Conservation (phyloP, 805 yeast genomes). For the Kodamaea nitidulidarum region DNA sequence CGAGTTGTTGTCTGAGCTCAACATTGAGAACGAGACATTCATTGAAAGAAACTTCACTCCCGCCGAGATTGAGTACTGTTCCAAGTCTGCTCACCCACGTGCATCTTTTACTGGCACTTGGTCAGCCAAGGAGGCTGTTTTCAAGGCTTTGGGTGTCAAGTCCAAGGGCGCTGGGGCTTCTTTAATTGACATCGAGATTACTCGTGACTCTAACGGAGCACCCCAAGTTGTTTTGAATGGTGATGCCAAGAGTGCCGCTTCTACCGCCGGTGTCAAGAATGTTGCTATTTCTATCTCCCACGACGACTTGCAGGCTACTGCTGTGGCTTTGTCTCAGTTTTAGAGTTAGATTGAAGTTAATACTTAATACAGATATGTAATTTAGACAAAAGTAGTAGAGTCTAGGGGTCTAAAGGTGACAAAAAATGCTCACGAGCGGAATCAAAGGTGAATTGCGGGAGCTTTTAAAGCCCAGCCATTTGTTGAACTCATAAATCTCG, state of each 20-base stretch:
- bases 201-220: constrained; percentile 67
- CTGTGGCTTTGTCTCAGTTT: constrained; percentile 80
- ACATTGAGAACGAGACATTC: constrained; percentile 86
- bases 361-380: no score
- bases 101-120: constrained; percentile 96
- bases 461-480: no score
- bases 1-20: constrained; percentile 77
- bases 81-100: constrained; percentile 66
- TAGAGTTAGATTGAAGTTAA: constrained; percentile 3
- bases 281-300: constrained; percentile 92
- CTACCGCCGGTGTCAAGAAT: constrained; percentile 58
- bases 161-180: constrained; percentile 95
- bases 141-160: constrained; percentile 87
- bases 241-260: constrained; percentile 70
- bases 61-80: constrained; percentile 76
- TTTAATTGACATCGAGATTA: constrained; percentile 84
- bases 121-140: constrained; percentile 99
- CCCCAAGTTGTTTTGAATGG: constrained; percentile 80
- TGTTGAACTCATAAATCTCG: no score
- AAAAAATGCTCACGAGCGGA: no score
- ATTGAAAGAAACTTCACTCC: constrained; percentile 87
- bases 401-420: no score
- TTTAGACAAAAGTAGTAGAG: no score
- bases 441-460: no score
- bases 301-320: constrained; percentile 95